These are phyloP conservation scores for Opeltia flavorubescens DNA, from an alignment of 495 filamentous ascomycete species.

Conservation along the genomic window DNA sequence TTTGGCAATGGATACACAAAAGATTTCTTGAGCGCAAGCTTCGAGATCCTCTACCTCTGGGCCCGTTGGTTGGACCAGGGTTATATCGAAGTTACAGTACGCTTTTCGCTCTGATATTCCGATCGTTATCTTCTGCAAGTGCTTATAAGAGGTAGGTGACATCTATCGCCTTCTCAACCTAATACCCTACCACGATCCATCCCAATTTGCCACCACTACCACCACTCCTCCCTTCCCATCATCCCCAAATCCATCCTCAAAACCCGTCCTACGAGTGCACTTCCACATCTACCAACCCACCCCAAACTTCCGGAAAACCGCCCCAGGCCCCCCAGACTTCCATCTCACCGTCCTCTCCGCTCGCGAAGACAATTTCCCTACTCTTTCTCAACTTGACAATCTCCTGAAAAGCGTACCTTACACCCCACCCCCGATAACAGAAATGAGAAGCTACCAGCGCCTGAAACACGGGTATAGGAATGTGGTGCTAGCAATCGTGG, in stretches of 20 bases:
- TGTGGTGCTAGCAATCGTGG: slow-evolving; percentile 75
- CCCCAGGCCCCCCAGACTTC: slow-evolving; percentile 67
- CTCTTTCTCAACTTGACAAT: slow-evolving; percentile 50
- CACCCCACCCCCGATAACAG: slow-evolving; percentile 38
- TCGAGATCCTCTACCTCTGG: slow-evolving; percentile 20
- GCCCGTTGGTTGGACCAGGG: slow-evolving; percentile 60
- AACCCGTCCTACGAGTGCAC: slow-evolving; percentile 49
- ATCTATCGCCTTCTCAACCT: slow-evolving; percentile 65
- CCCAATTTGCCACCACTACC: slow-evolving; percentile 11
- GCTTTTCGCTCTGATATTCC: background rate
- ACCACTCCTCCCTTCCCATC: slow-evolving; percentile 3
- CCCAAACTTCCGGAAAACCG: slow-evolving; percentile 57
- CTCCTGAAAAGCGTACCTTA: slow-evolving; percentile 57
- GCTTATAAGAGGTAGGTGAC: slow-evolving; percentile 22
- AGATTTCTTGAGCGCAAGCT: slow-evolving; percentile 16
- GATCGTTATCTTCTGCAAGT: background rate
- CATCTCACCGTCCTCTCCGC: slow-evolving; percentile 67
- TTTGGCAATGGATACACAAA: slow-evolving; percentile 29
- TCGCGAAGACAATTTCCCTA: slow-evolving; percentile 54
- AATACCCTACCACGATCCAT: slow-evolving; percentile 59
- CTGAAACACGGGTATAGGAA: slow-evolving; percentile 75
- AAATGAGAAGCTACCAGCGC: slow-evolving; percentile 44
- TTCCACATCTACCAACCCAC: slow-evolving; percentile 71
- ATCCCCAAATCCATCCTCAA: slow-evolving; percentile 3
- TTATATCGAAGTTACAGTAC: slow-evolving; percentile 63